Conservation (phyloP, 2,329 filamentous ascomycete species). For the Macroventuria anomochaeta region DNA sequence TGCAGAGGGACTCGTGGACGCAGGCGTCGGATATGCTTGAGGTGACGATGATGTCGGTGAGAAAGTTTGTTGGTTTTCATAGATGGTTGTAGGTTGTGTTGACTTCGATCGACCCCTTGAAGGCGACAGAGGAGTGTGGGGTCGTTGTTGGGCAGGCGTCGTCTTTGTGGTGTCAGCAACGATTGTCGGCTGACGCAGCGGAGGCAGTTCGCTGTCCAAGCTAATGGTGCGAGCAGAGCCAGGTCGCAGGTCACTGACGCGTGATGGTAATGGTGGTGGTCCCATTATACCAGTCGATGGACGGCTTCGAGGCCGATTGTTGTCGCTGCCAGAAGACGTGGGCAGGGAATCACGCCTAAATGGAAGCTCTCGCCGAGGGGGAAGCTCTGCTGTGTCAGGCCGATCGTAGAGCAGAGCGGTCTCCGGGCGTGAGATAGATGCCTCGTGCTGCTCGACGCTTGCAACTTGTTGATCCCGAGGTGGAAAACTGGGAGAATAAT, state of each 20-base stretch:
- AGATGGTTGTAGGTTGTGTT: not conserved
- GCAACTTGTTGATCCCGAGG: conserved; percentile 4
- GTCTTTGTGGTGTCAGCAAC: conserved; percentile 17
- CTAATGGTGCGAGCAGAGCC: conserved; percentile 23
- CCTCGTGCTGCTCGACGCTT: conserved; percentile 12
- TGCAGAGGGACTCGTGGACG: not conserved
- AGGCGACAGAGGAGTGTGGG: conserved; percentile 6
- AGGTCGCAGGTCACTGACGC: conserved; percentile 26
- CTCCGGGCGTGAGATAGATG: conserved; percentile 21
- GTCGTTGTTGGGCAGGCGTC: conserved; percentile 8
- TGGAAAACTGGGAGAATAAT: conserved; percentile 1
- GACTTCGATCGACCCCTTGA: not conserved
- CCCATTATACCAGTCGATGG: conserved; percentile 35
- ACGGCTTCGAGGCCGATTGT: conserved; percentile 28
- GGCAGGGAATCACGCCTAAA: conserved; percentile 45
- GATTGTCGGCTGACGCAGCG: conserved; percentile 46
- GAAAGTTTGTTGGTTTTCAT: conserved; percentile 5
- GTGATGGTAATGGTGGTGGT: conserved; percentile 44
- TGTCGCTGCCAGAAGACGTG: conserved; percentile 36
- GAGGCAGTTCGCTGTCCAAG: conserved; percentile 39
- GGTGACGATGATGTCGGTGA: conserved; percentile 22
- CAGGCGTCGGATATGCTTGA: conserved; percentile 1
- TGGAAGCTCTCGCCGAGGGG: conserved; percentile 50
- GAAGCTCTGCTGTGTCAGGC: conserved; percentile 32
- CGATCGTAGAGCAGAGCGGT: conserved; percentile 28